Percentiles rank a stretch among this genome's conserved stretches.
phyloP scores from a whole-genome alignment of 106 monocot species.

The Dendrobium chrysotoxum region DNA sequence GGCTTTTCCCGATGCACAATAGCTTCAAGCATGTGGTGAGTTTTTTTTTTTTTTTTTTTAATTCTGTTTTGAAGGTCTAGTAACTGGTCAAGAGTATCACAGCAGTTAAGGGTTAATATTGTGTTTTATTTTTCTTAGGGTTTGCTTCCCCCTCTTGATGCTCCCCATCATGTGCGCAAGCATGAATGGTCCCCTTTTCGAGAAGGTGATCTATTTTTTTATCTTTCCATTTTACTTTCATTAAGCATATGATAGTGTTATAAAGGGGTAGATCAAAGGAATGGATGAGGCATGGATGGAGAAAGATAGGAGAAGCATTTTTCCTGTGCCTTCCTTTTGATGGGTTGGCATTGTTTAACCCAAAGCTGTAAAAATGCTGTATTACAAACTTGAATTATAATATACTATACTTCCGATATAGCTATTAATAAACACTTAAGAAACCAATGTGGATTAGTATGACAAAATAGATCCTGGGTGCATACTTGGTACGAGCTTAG shows the following conservation, averaged over 20 bases:
- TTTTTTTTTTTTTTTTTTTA: not conserved
- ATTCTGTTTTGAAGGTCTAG: not conserved
- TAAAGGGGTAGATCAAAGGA: not conserved
- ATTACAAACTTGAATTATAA: not conserved
- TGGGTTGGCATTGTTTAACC: not conserved
- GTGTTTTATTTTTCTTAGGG: constrained; percentile 36
- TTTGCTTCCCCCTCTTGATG: constrained; percentile 94
- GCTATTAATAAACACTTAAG: not conserved
- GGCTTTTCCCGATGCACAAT: constrained; percentile 80
- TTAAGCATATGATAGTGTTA: not conserved
- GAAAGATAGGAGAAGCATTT: not conserved
- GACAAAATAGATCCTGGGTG: not conserved
- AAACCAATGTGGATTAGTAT: not conserved
- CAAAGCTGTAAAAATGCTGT: not conserved
- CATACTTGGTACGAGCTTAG: not conserved
- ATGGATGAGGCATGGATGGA: not conserved
- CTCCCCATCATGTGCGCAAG: constrained; percentile 96
- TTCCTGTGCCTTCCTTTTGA: not conserved
- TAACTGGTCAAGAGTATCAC: not conserved
- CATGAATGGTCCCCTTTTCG: constrained; percentile 94
- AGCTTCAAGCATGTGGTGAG: constrained; percentile 80
- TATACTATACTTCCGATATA: not conserved
- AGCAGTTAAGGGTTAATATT: not conserved
- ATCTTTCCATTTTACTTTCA: not conserved
- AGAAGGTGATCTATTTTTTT: constrained; percentile 47